These are phyloP conservation scores for Penicillium sp. DNA, from an alignment of 2,329 filamentous ascomycete genomes.

Conservation along the genomic window DNA sequence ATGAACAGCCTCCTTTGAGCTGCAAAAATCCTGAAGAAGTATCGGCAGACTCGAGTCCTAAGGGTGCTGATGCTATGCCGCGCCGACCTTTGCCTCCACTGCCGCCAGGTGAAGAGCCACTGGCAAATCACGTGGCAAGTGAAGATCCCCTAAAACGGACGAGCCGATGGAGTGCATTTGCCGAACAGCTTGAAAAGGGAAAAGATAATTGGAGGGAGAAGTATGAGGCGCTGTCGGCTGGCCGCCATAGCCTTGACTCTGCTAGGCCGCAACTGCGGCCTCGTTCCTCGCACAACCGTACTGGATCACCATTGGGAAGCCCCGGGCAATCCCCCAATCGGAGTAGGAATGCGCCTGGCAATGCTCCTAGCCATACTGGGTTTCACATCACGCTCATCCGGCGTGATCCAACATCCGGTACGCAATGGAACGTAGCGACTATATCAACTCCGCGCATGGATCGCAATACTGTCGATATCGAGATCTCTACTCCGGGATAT, in stretches of 20 bases:
- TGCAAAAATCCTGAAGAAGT: neutral
- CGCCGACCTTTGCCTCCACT: slow-evolving; percentile 32
- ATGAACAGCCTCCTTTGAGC: slow-evolving; percentile 2
- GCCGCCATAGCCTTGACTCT: slow-evolving; percentile 34
- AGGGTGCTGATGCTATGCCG: slow-evolving; percentile 8
- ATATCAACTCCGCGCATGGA: slow-evolving; percentile 48
- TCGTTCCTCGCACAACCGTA: slow-evolving; percentile 20
- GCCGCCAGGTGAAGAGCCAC: slow-evolving; percentile 26
- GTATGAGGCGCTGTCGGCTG: slow-evolving; percentile 22
- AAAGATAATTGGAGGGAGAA: slow-evolving; percentile 27
- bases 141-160: slow-evolving; percentile 16
- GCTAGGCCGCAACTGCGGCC: slow-evolving; percentile 27
- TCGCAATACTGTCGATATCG: slow-evolving; percentile 48
- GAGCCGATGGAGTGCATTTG: slow-evolving; percentile 34
- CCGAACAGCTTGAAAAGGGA: slow-evolving; percentile 23
- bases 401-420: slow-evolving; percentile 66
- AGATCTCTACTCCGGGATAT: slow-evolving; percentile 61
- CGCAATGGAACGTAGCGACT: slow-evolving; percentile 73
- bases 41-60: neutral
- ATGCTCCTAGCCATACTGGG: slow-evolving; percentile 20
- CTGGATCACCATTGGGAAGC: slow-evolving; percentile 25
- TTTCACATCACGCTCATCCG: slow-evolving; percentile 63
- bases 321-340: slow-evolving; percentile 31
- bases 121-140: slow-evolving; percentile 5
- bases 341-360: slow-evolving; percentile 9